phyloP scores from a whole-genome alignment of 805 yeast species.

The Kazachstania kunashirensis region DNA sequence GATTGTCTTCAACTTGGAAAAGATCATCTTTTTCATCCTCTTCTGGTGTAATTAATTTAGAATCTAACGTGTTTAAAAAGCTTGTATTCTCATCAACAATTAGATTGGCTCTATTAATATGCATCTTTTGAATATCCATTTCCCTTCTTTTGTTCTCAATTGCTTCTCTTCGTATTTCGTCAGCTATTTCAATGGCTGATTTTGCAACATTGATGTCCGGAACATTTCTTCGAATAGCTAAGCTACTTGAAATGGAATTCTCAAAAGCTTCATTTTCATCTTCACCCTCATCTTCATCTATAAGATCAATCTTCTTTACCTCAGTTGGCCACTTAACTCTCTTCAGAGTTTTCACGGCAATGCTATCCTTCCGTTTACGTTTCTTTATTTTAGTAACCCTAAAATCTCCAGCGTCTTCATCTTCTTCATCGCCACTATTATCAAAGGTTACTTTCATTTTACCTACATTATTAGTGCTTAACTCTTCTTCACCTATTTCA shows the following conservation, averaged over 20 bases:
- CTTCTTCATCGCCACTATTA: slow-evolving; percentile 9
- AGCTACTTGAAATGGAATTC: neutral
- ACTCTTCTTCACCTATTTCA: neutral
- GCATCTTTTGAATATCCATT: slow-evolving; percentile 12
- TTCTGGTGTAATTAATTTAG: neutral
- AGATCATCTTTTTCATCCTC: neutral
- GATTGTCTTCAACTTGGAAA: neutral
- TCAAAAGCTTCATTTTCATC: neutral
- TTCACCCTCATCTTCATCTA: slow-evolving; percentile 20
- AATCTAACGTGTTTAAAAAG: slow-evolving; percentile 19
- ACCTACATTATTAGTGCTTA: neutral
- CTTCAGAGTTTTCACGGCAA: slow-evolving; percentile 18
- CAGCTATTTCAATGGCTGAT: slow-evolving; percentile 26
- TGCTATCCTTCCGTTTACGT: slow-evolving; percentile 31
- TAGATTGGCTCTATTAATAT: slow-evolving; percentile 13
- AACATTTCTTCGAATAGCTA: neutral
- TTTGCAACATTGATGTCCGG: no score
- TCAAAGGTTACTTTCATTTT: slow-evolving; percentile 24
- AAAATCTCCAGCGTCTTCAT: slow-evolving; percentile 27
- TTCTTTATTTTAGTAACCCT: slow-evolving; percentile 33
- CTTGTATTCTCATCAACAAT: slow-evolving; percentile 35
- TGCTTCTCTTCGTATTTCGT: slow-evolving; percentile 30
- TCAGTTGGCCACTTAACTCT: slow-evolving; percentile 21
- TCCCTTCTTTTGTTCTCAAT: slow-evolving; percentile 15
- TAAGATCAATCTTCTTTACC: slow-evolving; percentile 29